A percentile compares a stretch with the other conserved stretches of the same genome.
phyloP scores from a whole-genome alignment of 2,329 filamentous ascomycete genomes.

The Tolypocladium ovalisporum region DNA sequence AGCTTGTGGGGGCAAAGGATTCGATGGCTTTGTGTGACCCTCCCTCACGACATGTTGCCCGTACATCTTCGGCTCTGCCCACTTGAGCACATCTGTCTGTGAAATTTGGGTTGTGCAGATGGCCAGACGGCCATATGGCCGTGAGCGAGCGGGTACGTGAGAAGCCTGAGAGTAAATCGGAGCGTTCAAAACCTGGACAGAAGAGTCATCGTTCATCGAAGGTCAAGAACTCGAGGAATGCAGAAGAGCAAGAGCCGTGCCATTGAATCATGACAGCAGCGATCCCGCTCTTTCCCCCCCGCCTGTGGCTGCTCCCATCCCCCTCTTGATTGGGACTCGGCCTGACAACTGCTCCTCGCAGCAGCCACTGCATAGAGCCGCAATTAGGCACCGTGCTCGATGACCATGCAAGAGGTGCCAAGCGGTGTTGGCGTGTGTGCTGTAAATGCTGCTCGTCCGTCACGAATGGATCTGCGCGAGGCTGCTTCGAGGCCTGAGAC shows the following conservation, averaged over 20 bases:
- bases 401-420: not conserved
- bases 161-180: not conserved
- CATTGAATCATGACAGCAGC: not conserved
- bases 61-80: not conserved
- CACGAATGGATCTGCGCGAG: not conserved
- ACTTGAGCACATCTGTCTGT: not conserved
- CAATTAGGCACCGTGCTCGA: not conserved
- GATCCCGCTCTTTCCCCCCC: not conserved
- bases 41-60: too few relatives aligned
- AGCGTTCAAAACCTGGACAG: not conserved
- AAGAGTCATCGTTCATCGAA: not conserved
- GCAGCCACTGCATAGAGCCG: not conserved
- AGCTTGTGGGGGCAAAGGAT: not conserved
- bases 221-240: not conserved
- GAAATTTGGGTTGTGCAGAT: too few relatives aligned
- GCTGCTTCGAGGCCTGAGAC: not conserved
- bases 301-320: not conserved
- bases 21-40: not conserved
- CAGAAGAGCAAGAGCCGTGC: not conserved
- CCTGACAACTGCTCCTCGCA: not conserved
- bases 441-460: not conserved
- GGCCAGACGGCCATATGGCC: too few relatives aligned
- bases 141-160: not conserved
- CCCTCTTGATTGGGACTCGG: not conserved
- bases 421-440: not conserved